phyloP scores from a whole-genome alignment of 352 stramenopile species.

The Globisporangium camurandrum region DNA sequence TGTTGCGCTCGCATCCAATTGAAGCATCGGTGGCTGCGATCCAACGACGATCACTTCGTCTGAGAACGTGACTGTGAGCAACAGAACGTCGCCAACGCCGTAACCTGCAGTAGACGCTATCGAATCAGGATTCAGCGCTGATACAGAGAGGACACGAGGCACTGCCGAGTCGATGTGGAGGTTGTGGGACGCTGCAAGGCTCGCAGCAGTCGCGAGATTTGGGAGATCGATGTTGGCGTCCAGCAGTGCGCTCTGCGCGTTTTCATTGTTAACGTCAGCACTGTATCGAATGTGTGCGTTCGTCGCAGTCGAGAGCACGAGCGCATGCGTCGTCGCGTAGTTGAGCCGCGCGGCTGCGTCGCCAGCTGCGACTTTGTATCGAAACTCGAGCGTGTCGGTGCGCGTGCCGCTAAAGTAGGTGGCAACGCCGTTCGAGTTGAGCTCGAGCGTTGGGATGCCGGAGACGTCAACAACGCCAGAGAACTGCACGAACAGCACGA shows the following conservation, averaged over 20 bases:
- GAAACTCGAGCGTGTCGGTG: slow-evolving; percentile 43
- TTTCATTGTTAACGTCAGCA: not conserved
- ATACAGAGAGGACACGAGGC: slow-evolving; percentile 34
- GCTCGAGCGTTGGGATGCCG: slow-evolving; percentile 42
- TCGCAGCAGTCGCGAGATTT: slow-evolving; percentile 11
- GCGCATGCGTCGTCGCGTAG: slow-evolving; percentile 34
- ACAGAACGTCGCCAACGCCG: slow-evolving; percentile 58
- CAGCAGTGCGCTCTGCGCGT: slow-evolving; percentile 3
- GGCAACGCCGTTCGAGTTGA: slow-evolving; percentile 60
- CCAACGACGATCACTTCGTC: slow-evolving; percentile 41
- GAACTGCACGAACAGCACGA: slow-evolving; percentile 53
- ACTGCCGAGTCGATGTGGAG: slow-evolving; percentile 34
- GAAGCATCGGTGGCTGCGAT: slow-evolving; percentile 22
- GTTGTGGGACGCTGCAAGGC: slow-evolving; percentile 20
- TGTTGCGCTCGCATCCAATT: slow-evolving; percentile 37
- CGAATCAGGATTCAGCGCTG: slow-evolving; percentile 31
- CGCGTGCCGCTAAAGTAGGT: slow-evolving; percentile 38
- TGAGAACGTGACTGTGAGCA: slow-evolving; percentile 61
- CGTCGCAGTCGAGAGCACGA: slow-evolving; percentile 18
- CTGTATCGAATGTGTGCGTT: slow-evolving; percentile 8
- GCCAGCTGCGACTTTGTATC: slow-evolving; percentile 47
- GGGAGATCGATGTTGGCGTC: slow-evolving; percentile 37
- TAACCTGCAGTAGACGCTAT: slow-evolving; percentile 27
- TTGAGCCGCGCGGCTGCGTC: slow-evolving; percentile 39
- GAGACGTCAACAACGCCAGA: slow-evolving; percentile 37